A percentile compares a stretch with the other conserved stretches of the same genome.
Evolutionary conservation across 306 rosid species (phyloP).

Genomic region (Dalbergia oliveri): DNA sequence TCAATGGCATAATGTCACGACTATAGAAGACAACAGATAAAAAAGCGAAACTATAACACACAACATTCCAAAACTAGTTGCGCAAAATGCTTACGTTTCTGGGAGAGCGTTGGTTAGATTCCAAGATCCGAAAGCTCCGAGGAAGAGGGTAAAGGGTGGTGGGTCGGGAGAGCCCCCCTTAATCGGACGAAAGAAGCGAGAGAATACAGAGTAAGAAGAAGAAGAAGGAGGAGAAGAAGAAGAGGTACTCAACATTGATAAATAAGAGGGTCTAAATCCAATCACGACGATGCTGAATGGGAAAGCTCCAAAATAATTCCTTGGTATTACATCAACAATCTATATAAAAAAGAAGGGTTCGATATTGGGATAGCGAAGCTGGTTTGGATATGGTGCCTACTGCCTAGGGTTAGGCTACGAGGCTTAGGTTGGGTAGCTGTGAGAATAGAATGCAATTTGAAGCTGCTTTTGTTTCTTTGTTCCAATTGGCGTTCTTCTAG

Average conservation of each 20-base stretch:
- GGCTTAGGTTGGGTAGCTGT: not conserved
- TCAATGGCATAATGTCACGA: not conserved
- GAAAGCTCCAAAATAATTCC: conserved; percentile 16
- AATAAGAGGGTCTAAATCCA: conserved; percentile 7
- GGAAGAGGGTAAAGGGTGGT: conserved; percentile 50
- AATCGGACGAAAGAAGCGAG: conserved; percentile 62
- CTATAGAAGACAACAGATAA: not conserved
- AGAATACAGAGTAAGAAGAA: conserved; percentile 51
- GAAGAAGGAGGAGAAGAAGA: conserved; percentile 59
- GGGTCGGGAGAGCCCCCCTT: conserved; percentile 63
- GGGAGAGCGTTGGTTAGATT: conserved; percentile 54
- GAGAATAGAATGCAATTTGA: conserved; percentile 19
- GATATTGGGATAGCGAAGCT: not conserved
- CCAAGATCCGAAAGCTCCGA: conserved; percentile 66
- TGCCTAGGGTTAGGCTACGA: not conserved
- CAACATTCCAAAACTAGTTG: not conserved
- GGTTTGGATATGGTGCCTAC: conserved; percentile 4
- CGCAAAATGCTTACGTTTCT: conserved; percentile 50
- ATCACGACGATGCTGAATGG: conserved; percentile 20
- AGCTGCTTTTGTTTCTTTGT: not conserved
- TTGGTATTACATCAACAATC: conserved; percentile 37
- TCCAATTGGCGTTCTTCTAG: not conserved
- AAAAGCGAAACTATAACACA: too few relatives aligned
- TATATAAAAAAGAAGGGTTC: not conserved
- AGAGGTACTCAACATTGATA: conserved; percentile 71